These are phyloP conservation scores for Backusella sp. DNA, from an alignment of 192 early-diverging fungal species.

Conservation along the genomic window DNA sequence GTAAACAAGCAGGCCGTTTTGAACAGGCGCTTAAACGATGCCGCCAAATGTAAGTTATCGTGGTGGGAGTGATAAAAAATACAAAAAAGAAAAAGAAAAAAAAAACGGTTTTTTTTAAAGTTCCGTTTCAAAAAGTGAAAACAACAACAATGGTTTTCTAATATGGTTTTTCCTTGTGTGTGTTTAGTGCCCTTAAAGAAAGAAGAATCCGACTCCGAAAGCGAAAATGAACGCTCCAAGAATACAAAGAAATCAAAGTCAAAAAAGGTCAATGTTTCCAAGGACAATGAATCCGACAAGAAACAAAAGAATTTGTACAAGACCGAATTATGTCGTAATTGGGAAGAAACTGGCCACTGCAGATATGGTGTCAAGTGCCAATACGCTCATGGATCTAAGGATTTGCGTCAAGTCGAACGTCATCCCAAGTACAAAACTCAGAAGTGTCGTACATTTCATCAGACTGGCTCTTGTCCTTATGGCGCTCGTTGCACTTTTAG, in stretches of 20 bases:
- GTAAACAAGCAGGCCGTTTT: not conserved
- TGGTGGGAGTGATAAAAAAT: not conserved
- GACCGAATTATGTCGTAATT: slow-evolving; percentile 49
- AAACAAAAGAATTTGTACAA: slow-evolving; percentile 36
- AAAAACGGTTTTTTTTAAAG: not conserved
- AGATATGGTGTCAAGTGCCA: slow-evolving; percentile 93
- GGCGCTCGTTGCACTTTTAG: slow-evolving; percentile 95
- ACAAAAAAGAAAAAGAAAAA: no score
- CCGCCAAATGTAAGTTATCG: not conserved
- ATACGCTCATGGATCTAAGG: slow-evolving; percentile 84
- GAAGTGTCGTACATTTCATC: slow-evolving; percentile 88
- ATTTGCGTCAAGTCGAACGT: slow-evolving; percentile 77
- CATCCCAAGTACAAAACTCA: slow-evolving; percentile 97
- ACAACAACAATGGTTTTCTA: not conserved
- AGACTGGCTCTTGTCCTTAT: slow-evolving; percentile 88
- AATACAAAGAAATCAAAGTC: not conserved
- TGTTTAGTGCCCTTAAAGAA: not conserved
- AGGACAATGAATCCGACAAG: slow-evolving; percentile 26
- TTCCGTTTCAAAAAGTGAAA: not conserved
- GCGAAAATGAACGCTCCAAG: not conserved
- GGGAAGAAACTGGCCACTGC: slow-evolving; percentile 44
- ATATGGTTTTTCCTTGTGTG: not conserved
- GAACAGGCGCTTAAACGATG: not conserved
- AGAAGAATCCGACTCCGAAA: slow-evolving; percentile 14
- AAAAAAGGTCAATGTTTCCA: not conserved